Conservation (phyloP, 2,329 filamentous ascomycete species). For the Pyrenochaeta sp. region DNA sequence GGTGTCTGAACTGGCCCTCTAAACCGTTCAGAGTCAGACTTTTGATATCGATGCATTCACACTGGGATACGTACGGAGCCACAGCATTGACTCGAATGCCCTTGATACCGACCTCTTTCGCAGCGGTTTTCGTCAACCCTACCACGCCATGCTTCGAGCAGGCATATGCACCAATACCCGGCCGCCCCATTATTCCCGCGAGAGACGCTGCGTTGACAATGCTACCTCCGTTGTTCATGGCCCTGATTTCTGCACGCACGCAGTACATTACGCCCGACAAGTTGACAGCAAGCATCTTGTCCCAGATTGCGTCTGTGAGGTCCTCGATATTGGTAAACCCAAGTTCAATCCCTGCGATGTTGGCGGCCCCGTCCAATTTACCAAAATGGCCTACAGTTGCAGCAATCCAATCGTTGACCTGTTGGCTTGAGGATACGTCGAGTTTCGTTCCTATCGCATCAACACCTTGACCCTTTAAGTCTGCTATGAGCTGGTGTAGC, state of each 20-base stretch:
- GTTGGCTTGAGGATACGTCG: slow-evolving; percentile 56
- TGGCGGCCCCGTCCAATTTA: slow-evolving; percentile 44
- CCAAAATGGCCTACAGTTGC: slow-evolving; percentile 54
- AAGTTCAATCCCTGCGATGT: slow-evolving; percentile 56
- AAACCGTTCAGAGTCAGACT: too few relatives aligned
- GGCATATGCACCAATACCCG: slow-evolving; percentile 42
- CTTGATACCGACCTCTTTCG: slow-evolving; percentile 47
- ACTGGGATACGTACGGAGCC: too few relatives aligned
- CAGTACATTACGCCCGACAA: slow-evolving; percentile 48
- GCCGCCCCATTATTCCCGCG: slow-evolving; percentile 57
- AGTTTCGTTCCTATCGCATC: slow-evolving; percentile 49
- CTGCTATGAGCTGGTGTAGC: slow-evolving; percentile 15
- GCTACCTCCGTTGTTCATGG: slow-evolving; percentile 47
- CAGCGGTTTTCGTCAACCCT: slow-evolving; percentile 47
- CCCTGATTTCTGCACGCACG: slow-evolving; percentile 44
- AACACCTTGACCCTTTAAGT: slow-evolving; percentile 17
- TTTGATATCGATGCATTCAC: too few relatives aligned
- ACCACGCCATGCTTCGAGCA: slow-evolving; percentile 50
- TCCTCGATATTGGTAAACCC: slow-evolving; percentile 22
- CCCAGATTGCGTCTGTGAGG: slow-evolving; percentile 44
- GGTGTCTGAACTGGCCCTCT: too few relatives aligned
- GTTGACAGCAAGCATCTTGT: slow-evolving; percentile 47
- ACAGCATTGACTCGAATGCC: slow-evolving; percentile 40
- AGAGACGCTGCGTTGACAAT: slow-evolving; percentile 58
- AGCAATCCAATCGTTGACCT: slow-evolving; percentile 62